Evolutionary conservation across 129 eudicot genomes (phyloP).

Genomic region (Chrysanthemum seticuspe): DNA sequence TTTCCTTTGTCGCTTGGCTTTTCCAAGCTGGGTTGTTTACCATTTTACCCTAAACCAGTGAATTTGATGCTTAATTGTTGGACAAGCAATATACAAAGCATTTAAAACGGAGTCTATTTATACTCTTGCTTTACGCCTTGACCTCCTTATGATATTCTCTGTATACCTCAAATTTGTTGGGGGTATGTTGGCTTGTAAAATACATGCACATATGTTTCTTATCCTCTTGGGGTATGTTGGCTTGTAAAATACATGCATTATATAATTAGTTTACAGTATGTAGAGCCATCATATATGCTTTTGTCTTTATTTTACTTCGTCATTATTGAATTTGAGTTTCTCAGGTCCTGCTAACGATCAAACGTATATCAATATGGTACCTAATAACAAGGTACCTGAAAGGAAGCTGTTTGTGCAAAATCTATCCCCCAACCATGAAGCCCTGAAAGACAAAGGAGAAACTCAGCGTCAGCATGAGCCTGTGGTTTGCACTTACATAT

Average conservation of each 20-base stretch:
- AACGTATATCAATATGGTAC: slow-evolving; percentile 30
- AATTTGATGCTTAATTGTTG: too few relatives aligned
- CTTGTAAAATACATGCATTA: slow-evolving; percentile 4
- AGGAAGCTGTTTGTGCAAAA: slow-evolving; percentile 45
- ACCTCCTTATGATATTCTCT: slow-evolving; percentile 7
- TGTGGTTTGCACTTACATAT: slow-evolving; percentile 34
- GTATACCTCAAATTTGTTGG: slow-evolving; percentile 5
- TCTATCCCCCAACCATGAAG: slow-evolving; percentile 32
- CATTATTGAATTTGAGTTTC: slow-evolving; percentile 50
- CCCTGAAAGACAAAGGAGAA: slow-evolving; percentile 40
- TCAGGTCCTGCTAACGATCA: slow-evolving; percentile 77
- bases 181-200: slow-evolving; percentile 20
- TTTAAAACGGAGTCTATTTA: too few relatives aligned
- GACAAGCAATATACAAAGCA: too few relatives aligned
- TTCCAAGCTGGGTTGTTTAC: too few relatives aligned
- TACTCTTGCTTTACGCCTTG: not conserved
- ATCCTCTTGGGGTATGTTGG: slow-evolving; percentile 15
- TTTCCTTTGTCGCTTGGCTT: too few relatives aligned
- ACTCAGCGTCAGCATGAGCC: slow-evolving; percentile 47
- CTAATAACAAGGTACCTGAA: slow-evolving; percentile 53
- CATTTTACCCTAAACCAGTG: too few relatives aligned
- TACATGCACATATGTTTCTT: slow-evolving; percentile 2
- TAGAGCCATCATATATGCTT: slow-evolving; percentile 5
- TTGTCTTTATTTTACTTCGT: slow-evolving; percentile 25
- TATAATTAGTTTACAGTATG: not conserved